These are phyloP conservation scores for Rhynchospora breviuscula DNA, from an alignment of 176 grass and related monocot genomes.

Conservation along the genomic window DNA sequence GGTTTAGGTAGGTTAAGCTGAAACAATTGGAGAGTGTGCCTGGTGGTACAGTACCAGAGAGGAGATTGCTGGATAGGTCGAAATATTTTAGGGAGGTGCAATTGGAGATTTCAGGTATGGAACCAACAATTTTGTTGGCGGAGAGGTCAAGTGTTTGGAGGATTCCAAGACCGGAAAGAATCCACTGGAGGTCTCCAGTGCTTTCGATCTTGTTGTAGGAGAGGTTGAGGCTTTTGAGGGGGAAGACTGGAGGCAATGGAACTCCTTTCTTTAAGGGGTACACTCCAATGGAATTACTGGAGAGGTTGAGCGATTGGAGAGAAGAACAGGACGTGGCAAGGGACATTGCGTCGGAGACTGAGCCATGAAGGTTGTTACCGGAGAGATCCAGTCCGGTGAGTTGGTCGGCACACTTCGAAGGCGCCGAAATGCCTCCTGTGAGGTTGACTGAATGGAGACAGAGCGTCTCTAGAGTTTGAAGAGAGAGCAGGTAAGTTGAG, in stretches of 20 bases:
- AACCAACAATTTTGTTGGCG: constrained; percentile 50
- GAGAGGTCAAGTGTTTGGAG: constrained; percentile 56
- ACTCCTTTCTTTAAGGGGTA: not conserved
- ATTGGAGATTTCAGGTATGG: constrained; percentile 51
- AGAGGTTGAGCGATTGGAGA: constrained; percentile 56
- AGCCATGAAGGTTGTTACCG: constrained; percentile 59
- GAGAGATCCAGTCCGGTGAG: constrained; percentile 67
- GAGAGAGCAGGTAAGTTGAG: constrained; percentile 35
- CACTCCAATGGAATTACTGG: constrained; percentile 44
- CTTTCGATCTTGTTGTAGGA: constrained; percentile 65
- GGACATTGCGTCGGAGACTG: constrained; percentile 52
- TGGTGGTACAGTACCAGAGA: constrained; percentile 34
- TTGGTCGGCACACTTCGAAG: constrained; percentile 32
- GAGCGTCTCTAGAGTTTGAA: constrained; percentile 45
- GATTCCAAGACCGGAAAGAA: constrained; percentile 45
- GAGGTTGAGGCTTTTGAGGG: constrained; percentile 52
- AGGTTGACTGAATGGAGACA: constrained; percentile 58
- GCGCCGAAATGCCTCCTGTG: constrained; percentile 38
- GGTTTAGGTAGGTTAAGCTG: constrained; percentile 46
- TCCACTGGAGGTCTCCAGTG: constrained; percentile 48
- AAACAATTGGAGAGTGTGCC: constrained; percentile 48
- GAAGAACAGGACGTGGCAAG: constrained; percentile 39
- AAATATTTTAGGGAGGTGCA: constrained; percentile 67
- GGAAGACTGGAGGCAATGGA: constrained; percentile 22
- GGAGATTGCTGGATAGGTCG: constrained; percentile 69